Evolutionary conservation across 2,329 filamentous ascomycete genomes (phyloP).

Genomic region (Colletotrichum sp.): DNA sequence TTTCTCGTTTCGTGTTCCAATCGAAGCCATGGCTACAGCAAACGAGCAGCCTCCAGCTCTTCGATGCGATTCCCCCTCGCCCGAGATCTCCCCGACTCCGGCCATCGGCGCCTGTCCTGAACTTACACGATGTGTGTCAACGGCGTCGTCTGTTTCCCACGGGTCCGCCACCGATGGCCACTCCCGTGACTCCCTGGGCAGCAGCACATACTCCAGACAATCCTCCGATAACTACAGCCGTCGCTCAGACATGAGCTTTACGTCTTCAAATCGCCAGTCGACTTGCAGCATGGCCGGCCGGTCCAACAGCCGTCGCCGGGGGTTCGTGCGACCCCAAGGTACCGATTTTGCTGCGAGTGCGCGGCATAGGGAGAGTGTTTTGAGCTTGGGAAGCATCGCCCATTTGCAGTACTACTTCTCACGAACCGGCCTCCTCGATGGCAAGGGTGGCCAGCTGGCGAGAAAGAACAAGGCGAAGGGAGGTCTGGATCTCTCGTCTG

Average conservation of each 20-base stretch:
- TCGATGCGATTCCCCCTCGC: constrained; percentile 67
- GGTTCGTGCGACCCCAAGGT: constrained; percentile 86
- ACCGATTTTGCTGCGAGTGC: constrained; percentile 92
- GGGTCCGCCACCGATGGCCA: constrained; percentile 54
- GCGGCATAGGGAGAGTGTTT: constrained; percentile 88
- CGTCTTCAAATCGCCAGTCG: constrained; percentile 47
- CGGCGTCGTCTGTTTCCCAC: constrained; percentile 63
- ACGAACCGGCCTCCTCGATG: constrained; percentile 88
- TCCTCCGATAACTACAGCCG: constrained; percentile 65
- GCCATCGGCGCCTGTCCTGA: constrained; percentile 64
- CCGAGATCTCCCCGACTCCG: constrained; percentile 65
- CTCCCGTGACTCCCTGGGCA: constrained; percentile 59
- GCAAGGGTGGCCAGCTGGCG: constrained; percentile 86
- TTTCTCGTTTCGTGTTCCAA: not conserved
- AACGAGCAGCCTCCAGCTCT: constrained; percentile 36
- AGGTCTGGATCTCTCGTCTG: constrained; percentile 59
- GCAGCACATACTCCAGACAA: constrained; percentile 64
- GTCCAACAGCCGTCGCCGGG: constrained; percentile 62
- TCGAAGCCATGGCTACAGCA: constrained; percentile 35
- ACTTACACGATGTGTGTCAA: constrained; percentile 69
- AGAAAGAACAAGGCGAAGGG: constrained; percentile 70
- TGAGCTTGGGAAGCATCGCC: constrained; percentile 94
- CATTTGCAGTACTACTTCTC: constrained; percentile 99
- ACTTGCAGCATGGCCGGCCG: constrained; percentile 46
- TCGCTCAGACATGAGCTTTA: constrained; percentile 46